Evolutionary conservation across 768 basidiomycete species (phyloP).

Genomic region (Strobilomyces confusus): DNA sequence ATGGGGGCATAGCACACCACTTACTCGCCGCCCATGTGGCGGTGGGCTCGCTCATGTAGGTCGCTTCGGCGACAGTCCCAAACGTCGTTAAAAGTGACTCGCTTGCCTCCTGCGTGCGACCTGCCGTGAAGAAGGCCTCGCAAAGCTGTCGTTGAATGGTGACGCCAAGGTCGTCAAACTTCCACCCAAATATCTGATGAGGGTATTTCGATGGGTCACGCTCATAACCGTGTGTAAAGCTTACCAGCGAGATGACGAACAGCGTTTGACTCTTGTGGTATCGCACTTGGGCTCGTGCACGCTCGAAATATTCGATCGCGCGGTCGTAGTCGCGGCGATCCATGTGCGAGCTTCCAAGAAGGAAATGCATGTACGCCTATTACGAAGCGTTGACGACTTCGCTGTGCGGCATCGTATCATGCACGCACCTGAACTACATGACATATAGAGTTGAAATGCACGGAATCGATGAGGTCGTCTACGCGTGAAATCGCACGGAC

Average conservation of each 20-base stretch:
- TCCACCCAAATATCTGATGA: slow-evolving; percentile 6
- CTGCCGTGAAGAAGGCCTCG: slow-evolving; percentile 1
- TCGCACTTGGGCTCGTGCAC: not conserved
- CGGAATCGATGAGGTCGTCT: not conserved
- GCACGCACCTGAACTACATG: slow-evolving; percentile 2
- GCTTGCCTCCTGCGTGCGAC: not conserved
- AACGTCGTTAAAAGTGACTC: not conserved
- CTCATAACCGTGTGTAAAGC: not conserved
- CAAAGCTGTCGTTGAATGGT: not conserved
- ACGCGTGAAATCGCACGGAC: slow-evolving; percentile 3
- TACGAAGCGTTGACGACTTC: not conserved
- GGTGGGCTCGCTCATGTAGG: not conserved
- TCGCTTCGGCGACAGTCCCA: not conserved
- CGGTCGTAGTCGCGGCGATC: not conserved
- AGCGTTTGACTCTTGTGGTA: not conserved
- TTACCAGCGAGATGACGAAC: slow-evolving; percentile 10
- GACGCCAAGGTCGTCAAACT: not conserved
- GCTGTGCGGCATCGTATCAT: too few relatives aligned
- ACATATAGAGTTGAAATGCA: not conserved
- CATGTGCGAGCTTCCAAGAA: slow-evolving; percentile 1
- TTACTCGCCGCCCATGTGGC: not conserved
- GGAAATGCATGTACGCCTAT: slow-evolving; percentile 7
- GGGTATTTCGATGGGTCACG: not conserved
- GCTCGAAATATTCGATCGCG: slow-evolving; percentile 1
- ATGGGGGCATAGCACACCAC: not conserved